Percentiles rank a stretch among this genome's conserved stretches.
Evolutionary conservation across 2,329 filamentous ascomycete genomes (phyloP).

Genomic region (Parafenestella ontariensis): DNA sequence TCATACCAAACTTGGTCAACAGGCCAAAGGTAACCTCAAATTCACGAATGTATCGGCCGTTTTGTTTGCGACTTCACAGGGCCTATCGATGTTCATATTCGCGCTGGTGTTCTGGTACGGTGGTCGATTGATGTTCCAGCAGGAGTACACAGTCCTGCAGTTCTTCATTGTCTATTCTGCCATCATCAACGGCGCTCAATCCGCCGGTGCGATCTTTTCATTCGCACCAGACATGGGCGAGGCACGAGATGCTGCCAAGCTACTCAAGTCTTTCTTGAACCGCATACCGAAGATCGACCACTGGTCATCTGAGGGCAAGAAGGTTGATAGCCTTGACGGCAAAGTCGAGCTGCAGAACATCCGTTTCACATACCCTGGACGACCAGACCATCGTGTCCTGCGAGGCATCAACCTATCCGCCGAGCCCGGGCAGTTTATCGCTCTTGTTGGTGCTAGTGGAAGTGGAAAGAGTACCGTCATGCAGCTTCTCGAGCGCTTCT

Average conservation of each 20-base stretch:
- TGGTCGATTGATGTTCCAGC: constrained; percentile 36
- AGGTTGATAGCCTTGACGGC: constrained; percentile 66
- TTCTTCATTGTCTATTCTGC: constrained; percentile 93
- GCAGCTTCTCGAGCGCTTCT: constrained; percentile 90
- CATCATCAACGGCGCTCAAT: constrained; percentile 90
- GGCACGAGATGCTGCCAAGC: constrained; percentile 80
- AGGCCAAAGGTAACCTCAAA: constrained; percentile 72
- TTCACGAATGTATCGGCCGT: constrained; percentile 78
- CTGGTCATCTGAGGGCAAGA: constrained; percentile 48
- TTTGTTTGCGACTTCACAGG: constrained; percentile 86
- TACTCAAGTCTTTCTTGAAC: constrained; percentile 85
- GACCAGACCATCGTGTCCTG: constrained; percentile 89
- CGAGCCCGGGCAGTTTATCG: constrained; percentile 81
- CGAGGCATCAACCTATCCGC: constrained; percentile 79
- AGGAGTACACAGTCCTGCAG: constrained; percentile 74
- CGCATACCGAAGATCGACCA: constrained; percentile 73
- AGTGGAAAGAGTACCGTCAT: constrained; percentile 96
- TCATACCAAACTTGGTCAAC: constrained; percentile 69
- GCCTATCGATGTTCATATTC: constrained; percentile 63
- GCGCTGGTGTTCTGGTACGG: constrained; percentile 51
- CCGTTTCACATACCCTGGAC: constrained; percentile 91
- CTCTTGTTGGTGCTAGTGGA: constrained; percentile 90
- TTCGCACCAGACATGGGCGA: constrained; percentile 98
- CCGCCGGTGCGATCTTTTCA: constrained; percentile 89
- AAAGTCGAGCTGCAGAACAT: constrained; percentile 89